Evolutionary conservation across 2,329 filamentous ascomycete genomes (phyloP).

Genomic region (Macroventuria anomochaeta): DNA sequence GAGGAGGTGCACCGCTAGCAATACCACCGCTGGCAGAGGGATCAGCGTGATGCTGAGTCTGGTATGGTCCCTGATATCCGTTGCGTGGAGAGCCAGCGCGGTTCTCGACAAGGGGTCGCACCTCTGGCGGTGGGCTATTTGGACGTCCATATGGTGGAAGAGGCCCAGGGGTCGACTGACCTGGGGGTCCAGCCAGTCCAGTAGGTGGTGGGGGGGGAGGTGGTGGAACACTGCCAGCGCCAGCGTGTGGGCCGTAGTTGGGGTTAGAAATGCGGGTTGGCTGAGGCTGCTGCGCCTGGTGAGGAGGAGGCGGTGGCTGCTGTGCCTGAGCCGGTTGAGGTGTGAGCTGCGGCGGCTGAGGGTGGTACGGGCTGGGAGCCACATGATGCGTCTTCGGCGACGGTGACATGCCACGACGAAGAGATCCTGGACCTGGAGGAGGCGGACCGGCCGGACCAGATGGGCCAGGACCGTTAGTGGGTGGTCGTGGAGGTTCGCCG

Average conservation of each 20-base stretch:
- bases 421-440: conserved; percentile 47
- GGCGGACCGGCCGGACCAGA: conserved; percentile 44
- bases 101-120: conserved; percentile 81
- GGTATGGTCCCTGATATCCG: conserved; percentile 80
- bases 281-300: conserved; percentile 44
- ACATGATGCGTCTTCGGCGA: conserved; percentile 66
- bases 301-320: conserved; percentile 48
- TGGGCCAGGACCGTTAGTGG: conserved; percentile 53
- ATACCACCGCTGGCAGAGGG: conserved; percentile 64
- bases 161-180: conserved; percentile 56
- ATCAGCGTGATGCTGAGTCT: conserved; percentile 70
- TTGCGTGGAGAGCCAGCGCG: conserved; percentile 91
- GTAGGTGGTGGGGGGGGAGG: conserved; percentile 66
- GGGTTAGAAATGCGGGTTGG: conserved; percentile 56
- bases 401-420: conserved; percentile 61
- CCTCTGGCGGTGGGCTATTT: conserved; percentile 82
- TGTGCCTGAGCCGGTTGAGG: conserved; percentile 61
- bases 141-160: conserved; percentile 73
- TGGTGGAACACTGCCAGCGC: conserved; percentile 56
- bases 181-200: conserved; percentile 56
- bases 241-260: conserved; percentile 54
- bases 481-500: conserved; percentile 67
- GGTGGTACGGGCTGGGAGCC: conserved; percentile 60
- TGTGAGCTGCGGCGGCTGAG: conserved; percentile 53
- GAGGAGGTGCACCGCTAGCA: conserved; percentile 71